Percentiles rank a stretch among this genome's conserved stretches.
Conservation (phyloP, 139 green algal genomes). For the Zygnema circumcarinatum region DNA sequence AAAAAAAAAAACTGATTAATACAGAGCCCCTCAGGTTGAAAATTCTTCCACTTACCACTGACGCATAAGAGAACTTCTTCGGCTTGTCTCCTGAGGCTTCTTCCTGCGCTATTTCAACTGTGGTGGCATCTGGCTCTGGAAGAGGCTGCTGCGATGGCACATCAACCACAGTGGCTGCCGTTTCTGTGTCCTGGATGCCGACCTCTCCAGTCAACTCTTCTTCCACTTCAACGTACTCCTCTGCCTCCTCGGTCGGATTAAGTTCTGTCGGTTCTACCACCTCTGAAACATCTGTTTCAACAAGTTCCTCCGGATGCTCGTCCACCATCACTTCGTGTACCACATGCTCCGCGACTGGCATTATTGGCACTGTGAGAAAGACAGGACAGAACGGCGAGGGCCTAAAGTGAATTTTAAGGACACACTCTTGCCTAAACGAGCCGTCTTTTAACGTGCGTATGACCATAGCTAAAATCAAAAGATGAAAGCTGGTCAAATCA, state of each 20-base stretch:
- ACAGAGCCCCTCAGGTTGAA: background rate
- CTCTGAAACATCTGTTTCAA: background rate
- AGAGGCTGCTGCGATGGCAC: slow-evolving; percentile 9
- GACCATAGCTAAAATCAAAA: no score
- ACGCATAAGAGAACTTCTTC: slow-evolving; percentile 30
- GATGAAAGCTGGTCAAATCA: no score
- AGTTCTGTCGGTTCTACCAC: background rate
- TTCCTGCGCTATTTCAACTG: background rate
- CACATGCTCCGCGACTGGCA: slow-evolving; percentile 2
- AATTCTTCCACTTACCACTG: slow-evolving; percentile 11
- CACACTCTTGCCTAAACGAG: no score
- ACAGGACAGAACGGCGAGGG: background rate
- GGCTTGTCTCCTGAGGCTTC: background rate
- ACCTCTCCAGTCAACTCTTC: background rate
- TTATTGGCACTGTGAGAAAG: background rate
- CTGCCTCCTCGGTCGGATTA: background rate
- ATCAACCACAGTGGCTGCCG: background rate
- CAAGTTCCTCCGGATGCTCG: background rate
- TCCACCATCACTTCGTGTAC: slow-evolving; percentile 20
- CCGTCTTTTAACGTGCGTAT: no score
- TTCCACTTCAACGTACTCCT: background rate
- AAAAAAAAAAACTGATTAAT: background rate
- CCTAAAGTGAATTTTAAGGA: background rate
- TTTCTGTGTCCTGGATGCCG: background rate
- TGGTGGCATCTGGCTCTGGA: background rate